Percentiles rank a stretch among this genome's conserved stretches.
Evolutionary conservation across 805 yeast genomes (phyloP).

Genomic region (Hanseniaspora nectarophila): DNA sequence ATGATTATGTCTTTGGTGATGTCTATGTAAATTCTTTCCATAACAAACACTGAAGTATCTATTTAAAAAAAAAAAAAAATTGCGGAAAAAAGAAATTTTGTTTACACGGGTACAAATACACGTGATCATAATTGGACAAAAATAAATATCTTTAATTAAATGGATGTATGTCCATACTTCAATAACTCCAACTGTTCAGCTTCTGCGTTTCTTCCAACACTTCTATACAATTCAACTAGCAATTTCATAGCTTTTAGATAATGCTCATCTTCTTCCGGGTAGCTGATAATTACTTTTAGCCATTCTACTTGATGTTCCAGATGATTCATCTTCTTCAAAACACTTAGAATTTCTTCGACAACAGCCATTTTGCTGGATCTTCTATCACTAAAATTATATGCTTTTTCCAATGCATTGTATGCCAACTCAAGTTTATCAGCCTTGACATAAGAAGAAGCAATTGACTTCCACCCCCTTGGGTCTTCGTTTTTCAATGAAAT

Average conservation of each 20-base stretch:
- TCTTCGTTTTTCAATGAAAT: conserved; percentile 80
- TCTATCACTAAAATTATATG: background rate
- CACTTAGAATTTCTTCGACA: background rate
- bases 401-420: conserved; percentile 43
- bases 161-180: background rate
- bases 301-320: background rate
- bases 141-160: no score
- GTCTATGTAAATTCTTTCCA: no score
- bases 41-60: background rate
- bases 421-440: conserved; percentile 42
- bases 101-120: background rate
- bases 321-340: background rate
- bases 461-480: conserved; percentile 91
- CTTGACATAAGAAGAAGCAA: conserved; percentile 80
- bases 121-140: background rate
- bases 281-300: background rate
- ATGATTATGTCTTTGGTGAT: no score
- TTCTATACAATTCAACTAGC: background rate
- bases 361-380: background rate
- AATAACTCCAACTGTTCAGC: background rate
- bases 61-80: background rate
- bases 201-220: background rate
- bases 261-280: background rate
- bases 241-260: background rate
- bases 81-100: background rate